These are phyloP conservation scores for Pseudotsuga menziesii DNA, from an alignment of 75 land plant genomes.

Conservation along the genomic window DNA sequence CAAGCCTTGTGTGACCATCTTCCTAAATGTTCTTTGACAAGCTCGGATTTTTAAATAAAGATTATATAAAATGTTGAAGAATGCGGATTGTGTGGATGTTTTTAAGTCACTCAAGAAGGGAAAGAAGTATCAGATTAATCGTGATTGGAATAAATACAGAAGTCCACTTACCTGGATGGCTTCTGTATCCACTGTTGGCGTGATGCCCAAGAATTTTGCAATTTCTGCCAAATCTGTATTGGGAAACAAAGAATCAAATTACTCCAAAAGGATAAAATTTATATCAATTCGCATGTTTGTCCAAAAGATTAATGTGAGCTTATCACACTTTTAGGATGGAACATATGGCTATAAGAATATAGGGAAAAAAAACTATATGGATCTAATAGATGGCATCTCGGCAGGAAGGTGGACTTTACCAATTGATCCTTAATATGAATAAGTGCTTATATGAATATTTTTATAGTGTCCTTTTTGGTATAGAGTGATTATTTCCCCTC, in stretches of 20 bases:
- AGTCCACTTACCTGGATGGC: conserved; percentile 71
- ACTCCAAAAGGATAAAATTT: not conserved
- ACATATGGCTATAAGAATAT: not conserved
- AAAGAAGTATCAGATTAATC: not conserved
- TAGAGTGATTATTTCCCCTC: not conserved
- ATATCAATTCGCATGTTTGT: not conserved
- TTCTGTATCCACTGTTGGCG: conserved; percentile 74
- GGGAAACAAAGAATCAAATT: not conserved
- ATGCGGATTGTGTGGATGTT: not conserved
- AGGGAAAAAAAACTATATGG: not conserved
- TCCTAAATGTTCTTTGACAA: not conserved
- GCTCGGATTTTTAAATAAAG: not conserved
- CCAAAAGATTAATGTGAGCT: not conserved
- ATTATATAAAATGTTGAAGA: not conserved
- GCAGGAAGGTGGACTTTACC: not conserved
- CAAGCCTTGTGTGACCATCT: not conserved
- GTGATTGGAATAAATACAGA: not conserved
- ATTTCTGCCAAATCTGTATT: conserved; percentile 93
- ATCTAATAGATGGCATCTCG: not conserved
- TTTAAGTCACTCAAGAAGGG: not conserved
- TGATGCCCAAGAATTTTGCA: conserved; percentile 85
- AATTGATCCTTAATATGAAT: not conserved
- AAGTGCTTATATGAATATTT: not conserved
- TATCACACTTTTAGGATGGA: not conserved
- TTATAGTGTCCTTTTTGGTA: not conserved